Evolutionary conservation across 2,329 filamentous ascomycete species (phyloP).

Genomic region (Cordyceps farinosa): DNA sequence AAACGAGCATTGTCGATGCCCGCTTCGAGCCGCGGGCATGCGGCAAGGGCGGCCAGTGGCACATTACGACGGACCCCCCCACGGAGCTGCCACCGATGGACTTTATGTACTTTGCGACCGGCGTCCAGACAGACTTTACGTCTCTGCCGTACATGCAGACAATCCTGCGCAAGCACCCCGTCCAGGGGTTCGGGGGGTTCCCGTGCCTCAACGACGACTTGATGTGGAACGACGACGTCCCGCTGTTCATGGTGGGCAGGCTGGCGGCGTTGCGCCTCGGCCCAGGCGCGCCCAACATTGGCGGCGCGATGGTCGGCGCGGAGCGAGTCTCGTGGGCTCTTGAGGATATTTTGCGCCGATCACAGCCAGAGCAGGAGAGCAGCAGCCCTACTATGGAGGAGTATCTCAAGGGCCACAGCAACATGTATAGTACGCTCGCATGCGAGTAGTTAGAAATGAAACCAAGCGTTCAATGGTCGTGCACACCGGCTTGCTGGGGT

Average conservation of each 20-base stretch:
- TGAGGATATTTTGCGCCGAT: slow-evolving; percentile 46
- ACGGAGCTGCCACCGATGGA: slow-evolving; percentile 54
- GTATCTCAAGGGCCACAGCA: slow-evolving; percentile 16
- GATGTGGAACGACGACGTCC: slow-evolving; percentile 70
- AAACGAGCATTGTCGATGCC: slow-evolving; percentile 53
- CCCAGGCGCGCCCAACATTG: slow-evolving; percentile 69
- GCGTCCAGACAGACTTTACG: slow-evolving; percentile 60
- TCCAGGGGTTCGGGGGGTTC: slow-evolving; percentile 61
- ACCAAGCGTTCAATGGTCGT: too few species aligned
- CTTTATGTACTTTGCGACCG: slow-evolving; percentile 74
- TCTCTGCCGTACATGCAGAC: slow-evolving; percentile 58
- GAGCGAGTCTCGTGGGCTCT: slow-evolving; percentile 71
- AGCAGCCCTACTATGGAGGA: slow-evolving; percentile 13
- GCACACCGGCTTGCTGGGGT: too few species aligned
- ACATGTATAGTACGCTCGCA: slow-evolving; percentile 14
- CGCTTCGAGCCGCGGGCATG: slow-evolving; percentile 43
- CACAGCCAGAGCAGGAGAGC: slow-evolving; percentile 17
- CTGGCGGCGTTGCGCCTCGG: slow-evolving; percentile 66
- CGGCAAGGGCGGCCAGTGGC: slow-evolving; percentile 31
- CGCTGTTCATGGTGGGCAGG: slow-evolving; percentile 67
- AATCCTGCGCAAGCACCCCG: slow-evolving; percentile 56
- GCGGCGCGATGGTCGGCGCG: slow-evolving; percentile 67
- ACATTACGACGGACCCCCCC: slow-evolving; percentile 50
- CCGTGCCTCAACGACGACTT: slow-evolving; percentile 73
- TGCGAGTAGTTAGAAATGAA: neutral